Conservation (phyloP, 164 flowering plant species). For the Nymphaea thermarum region DNA sequence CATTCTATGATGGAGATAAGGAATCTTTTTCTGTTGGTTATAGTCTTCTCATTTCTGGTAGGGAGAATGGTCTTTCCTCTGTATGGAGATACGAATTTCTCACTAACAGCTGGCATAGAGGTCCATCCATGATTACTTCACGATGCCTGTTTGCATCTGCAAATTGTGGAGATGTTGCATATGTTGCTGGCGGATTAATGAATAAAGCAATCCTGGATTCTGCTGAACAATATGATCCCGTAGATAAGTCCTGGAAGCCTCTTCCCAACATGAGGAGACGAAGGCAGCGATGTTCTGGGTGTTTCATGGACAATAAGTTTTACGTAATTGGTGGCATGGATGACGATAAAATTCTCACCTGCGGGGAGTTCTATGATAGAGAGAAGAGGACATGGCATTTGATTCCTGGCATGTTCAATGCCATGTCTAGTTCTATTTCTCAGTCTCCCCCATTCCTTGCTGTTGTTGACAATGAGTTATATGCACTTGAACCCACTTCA, state of each 20-base stretch:
- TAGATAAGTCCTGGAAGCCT: constrained; percentile 34
- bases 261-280: constrained; percentile 44
- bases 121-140: constrained; percentile 55
- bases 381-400: constrained; percentile 36
- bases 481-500: too few relatives aligned
- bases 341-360: constrained; percentile 20
- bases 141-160: constrained; percentile 81
- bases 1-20: constrained; percentile 50
- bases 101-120: constrained; percentile 42
- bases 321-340: constrained; percentile 65
- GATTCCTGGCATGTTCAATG: constrained; percentile 53
- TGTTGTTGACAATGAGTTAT: constrained; percentile 61
- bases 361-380: constrained; percentile 56
- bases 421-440: constrained; percentile 15
- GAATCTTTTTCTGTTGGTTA: constrained; percentile 70
- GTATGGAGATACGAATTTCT: constrained; percentile 64
- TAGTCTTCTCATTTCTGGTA: constrained; percentile 62
- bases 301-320: constrained; percentile 63
- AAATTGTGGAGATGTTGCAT: constrained; percentile 41
- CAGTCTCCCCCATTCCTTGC: constrained; percentile 64
- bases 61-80: constrained; percentile 37
- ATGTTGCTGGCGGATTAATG: constrained; percentile 66
- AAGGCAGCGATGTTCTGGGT: constrained; percentile 55
- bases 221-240: constrained; percentile 54
- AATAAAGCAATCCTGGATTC: constrained; percentile 20